phyloP scores from a whole-genome alignment of 768 basidiomycete species.

The Mycena indigotica region DNA sequence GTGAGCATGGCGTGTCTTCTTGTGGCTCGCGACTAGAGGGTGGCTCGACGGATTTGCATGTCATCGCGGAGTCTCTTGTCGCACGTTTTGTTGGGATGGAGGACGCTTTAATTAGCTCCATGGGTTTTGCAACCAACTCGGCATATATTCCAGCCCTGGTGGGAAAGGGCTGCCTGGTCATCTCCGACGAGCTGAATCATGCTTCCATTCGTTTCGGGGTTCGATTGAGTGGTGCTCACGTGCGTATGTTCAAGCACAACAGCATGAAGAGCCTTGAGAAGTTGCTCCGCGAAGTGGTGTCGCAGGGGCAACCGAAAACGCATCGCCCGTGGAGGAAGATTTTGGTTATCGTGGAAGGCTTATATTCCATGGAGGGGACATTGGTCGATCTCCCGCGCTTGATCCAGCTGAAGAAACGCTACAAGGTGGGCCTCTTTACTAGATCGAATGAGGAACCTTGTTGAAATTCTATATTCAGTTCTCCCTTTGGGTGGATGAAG shows the following conservation, averaged over 20 bases:
- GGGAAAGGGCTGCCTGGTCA: conserved; percentile 90
- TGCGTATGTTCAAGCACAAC: conserved; percentile 97
- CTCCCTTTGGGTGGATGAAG: conserved; percentile 94
- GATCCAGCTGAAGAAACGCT: conserved; percentile 86
- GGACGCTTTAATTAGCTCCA: conserved; percentile 86
- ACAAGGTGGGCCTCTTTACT: conserved; percentile 68
- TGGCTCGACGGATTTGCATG: conserved; percentile 83
- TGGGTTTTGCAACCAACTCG: conserved; percentile 95
- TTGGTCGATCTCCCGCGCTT: conserved; percentile 81
- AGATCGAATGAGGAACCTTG: background rate
- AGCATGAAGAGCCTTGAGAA: conserved; percentile 83
- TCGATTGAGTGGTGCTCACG: conserved; percentile 81
- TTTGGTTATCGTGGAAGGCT: conserved; percentile 87
- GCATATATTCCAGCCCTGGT: conserved; percentile 91
- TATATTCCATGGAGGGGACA: conserved; percentile 98
- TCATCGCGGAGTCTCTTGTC: conserved; percentile 80
- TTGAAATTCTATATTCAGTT: conserved; percentile 64
- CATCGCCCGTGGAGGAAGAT: conserved; percentile 99
- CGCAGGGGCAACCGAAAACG: conserved; percentile 95
- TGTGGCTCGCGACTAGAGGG: conserved; percentile 82
- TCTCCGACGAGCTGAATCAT: conserved; percentile 97
- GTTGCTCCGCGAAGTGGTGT: conserved; percentile 86
- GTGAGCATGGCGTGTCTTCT: conserved; percentile 76
- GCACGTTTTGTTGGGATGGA: conserved; percentile 90
- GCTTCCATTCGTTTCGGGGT: conserved; percentile 95